A percentile compares a stretch with the other conserved stretches of the same genome.
These are phyloP conservation scores for Amaranthus palmeri DNA, from an alignment of 148 eudicot species.

Conservation along the genomic window DNA sequence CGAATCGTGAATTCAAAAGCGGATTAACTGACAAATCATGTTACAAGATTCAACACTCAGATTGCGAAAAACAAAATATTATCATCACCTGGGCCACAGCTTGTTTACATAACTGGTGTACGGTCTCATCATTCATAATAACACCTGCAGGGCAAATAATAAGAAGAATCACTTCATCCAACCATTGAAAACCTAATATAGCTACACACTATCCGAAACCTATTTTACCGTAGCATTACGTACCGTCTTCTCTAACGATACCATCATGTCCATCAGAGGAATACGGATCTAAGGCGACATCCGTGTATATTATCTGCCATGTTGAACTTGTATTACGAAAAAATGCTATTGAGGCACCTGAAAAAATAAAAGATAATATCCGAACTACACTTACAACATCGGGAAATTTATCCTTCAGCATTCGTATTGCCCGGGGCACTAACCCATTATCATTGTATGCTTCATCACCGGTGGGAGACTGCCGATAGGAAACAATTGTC, in stretches of 20 bases:
- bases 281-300: conserved; percentile 98
- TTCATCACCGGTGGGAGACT: conserved; percentile 90
- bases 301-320: conserved; percentile 78
- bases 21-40: no score
- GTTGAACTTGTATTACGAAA: conserved; percentile 2
- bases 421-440: conserved; percentile 81
- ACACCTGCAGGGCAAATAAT: conserved; percentile 52
- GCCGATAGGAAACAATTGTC: neutral
- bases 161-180: neutral
- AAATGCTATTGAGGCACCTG: neutral
- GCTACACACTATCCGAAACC: neutral
- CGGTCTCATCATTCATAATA: conserved; percentile 96
- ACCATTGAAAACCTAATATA: neutral
- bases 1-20: no score
- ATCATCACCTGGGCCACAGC: conserved; percentile 85
- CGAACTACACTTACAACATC: conserved; percentile 69
- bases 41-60: no score
- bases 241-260: conserved; percentile 97
- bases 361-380: neutral
- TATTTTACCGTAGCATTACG: conserved; percentile 5
- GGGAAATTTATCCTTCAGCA: conserved; percentile 91
- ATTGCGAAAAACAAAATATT: no score
- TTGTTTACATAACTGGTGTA: conserved; percentile 91
- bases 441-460: conserved; percentile 92
- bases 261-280: conserved; percentile 98